phyloP scores from a whole-genome alignment of 1,284 basidiomycete genomes.

The Omphalotus olearius region DNA sequence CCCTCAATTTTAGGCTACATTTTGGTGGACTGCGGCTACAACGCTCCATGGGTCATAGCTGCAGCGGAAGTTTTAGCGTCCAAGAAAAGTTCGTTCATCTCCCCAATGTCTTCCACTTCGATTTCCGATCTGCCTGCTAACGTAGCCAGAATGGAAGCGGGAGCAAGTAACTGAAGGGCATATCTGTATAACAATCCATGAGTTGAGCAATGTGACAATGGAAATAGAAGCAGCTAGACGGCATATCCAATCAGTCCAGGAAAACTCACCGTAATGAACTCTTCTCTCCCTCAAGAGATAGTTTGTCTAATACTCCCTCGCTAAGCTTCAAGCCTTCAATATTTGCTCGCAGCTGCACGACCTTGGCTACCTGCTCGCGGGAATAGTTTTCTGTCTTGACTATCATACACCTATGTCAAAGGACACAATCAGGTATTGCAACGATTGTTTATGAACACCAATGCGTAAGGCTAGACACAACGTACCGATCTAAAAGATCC shows the following conservation, averaged over 20 bases:
- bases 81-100: constrained; percentile 92
- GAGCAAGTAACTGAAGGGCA: constrained; percentile 88
- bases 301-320: constrained; percentile 72
- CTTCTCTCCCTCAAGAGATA: constrained; percentile 82
- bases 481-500: constrained; percentile 87
- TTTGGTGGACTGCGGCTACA: neutral
- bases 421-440: constrained; percentile 5
- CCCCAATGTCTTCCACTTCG: constrained; percentile 80
- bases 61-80: constrained; percentile 83
- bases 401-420: constrained; percentile 77
- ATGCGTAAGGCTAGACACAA: no score
- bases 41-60: constrained; percentile 35
- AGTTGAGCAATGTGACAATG: constrained; percentile 3
- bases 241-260: constrained; percentile 1
- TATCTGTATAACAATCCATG: constrained; percentile 49
- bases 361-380: constrained; percentile 82
- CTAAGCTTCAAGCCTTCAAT: constrained; percentile 84
- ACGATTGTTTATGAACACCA: neutral
- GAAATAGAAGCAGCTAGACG: neutral
- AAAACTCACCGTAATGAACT: constrained; percentile 74
- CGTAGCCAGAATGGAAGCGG: constrained; percentile 85
- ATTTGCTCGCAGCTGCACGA: constrained; percentile 82
- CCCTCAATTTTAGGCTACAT: no score
- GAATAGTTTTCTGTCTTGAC: constrained; percentile 89
- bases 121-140: constrained; percentile 81